Conservation (phyloP, 2,329 filamentous ascomycete species). For the Pseudonectria buxi region DNA sequence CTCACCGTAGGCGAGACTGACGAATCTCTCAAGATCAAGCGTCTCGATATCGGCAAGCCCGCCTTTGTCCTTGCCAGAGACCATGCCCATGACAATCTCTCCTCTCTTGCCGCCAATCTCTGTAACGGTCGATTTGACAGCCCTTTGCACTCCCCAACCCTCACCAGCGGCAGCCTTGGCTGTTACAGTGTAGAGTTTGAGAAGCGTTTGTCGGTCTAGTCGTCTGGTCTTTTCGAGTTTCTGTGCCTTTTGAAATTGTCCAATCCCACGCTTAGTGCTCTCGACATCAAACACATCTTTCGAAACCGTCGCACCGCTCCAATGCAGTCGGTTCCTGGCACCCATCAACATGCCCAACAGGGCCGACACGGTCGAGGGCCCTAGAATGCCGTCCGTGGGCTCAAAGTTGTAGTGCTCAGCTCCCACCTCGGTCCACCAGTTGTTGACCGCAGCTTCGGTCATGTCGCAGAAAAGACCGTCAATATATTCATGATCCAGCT, state of each 20-base stretch:
- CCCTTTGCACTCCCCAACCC: slow-evolving; percentile 85
- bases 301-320: slow-evolving; percentile 71
- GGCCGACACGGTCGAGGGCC: slow-evolving; percentile 84
- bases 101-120: slow-evolving; percentile 91
- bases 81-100: slow-evolving; percentile 93
- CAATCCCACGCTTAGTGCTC: slow-evolving; percentile 74
- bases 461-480: slow-evolving; percentile 91
- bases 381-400: slow-evolving; percentile 85
- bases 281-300: slow-evolving; percentile 91
- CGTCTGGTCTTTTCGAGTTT: slow-evolving; percentile 72
- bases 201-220: slow-evolving; percentile 76
- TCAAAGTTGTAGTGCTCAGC: slow-evolving; percentile 89
- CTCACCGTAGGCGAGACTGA: slow-evolving; percentile 71
- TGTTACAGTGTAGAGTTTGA: slow-evolving; percentile 73
- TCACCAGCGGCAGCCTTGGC: slow-evolving; percentile 86
- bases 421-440: slow-evolving; percentile 96
- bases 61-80: slow-evolving; percentile 76
- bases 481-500: slow-evolving; percentile 79
- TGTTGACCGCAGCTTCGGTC: slow-evolving; percentile 80
- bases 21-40: slow-evolving; percentile 77
- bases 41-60: slow-evolving; percentile 92
- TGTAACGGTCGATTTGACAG: slow-evolving; percentile 90
- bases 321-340: slow-evolving; percentile 80
- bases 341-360: slow-evolving; percentile 84
- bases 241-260: slow-evolving; percentile 82